These are phyloP conservation scores for Camelina sativa DNA, from an alignment of 345 rosid species.

Conservation along the genomic window DNA sequence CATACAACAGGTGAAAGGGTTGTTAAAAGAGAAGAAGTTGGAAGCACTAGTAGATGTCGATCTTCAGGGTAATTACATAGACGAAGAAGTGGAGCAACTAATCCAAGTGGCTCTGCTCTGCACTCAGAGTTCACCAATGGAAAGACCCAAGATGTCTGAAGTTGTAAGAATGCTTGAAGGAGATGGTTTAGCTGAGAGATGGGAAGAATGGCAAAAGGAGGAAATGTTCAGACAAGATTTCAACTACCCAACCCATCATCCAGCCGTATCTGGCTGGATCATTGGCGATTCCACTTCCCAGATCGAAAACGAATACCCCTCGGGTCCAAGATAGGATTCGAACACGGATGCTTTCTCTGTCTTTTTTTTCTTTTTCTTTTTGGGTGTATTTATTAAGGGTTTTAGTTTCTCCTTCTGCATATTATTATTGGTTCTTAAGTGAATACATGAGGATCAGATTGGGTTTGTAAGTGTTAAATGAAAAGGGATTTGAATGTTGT, in stretches of 20 bases:
- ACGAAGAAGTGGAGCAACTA: constrained; percentile 82
- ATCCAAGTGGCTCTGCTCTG: constrained; percentile 97
- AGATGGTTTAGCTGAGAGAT: constrained; percentile 94
- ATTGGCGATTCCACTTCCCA: constrained; percentile 46
- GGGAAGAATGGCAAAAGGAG: constrained; percentile 99
- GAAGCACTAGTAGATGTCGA: constrained; percentile 79
- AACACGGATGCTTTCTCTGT: constrained; percentile 21
- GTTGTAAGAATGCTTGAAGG: constrained; percentile 99
- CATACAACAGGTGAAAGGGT: constrained; percentile 83
- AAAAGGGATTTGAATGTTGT: constrained; percentile 42
- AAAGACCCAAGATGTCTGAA: constrained; percentile 95
- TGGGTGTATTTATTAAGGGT: constrained; percentile 39
- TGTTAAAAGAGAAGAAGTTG: constrained; percentile 77
- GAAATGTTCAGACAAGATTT: constrained; percentile 53
- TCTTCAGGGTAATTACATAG: constrained; percentile 67
- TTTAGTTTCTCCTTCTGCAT: constrained; percentile 35
- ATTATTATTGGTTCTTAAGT: constrained; percentile 42
- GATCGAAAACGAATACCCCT: constrained; percentile 44
- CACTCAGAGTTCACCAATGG: constrained; percentile 85
- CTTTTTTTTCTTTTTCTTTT: neutral
- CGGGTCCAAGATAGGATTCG: constrained; percentile 45
- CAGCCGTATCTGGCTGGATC: constrained; percentile 36
- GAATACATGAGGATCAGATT: constrained; percentile 39
- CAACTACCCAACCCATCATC: constrained; percentile 40
- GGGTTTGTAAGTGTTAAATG: constrained; percentile 41